Percentiles rank a stretch among this genome's conserved stretches.
These are phyloP conservation scores for Fulvia fulva DNA, from an alignment of 2,329 filamentous ascomycete species.

Conservation along the genomic window DNA sequence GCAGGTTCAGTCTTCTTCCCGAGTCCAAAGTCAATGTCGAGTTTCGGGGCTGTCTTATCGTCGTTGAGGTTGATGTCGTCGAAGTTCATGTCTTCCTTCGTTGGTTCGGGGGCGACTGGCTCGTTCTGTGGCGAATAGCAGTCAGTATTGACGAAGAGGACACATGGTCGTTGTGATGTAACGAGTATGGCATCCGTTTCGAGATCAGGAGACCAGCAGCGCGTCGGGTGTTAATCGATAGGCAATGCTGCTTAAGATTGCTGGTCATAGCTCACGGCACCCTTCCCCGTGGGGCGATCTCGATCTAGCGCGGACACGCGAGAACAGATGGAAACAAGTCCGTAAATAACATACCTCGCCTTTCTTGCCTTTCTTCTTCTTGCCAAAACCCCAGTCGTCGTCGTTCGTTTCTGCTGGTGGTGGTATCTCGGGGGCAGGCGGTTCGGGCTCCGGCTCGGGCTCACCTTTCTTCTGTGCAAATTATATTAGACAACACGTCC, in stretches of 20 bases:
- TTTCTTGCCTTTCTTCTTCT: conserved; percentile 33
- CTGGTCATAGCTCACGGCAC: conserved; percentile 24
- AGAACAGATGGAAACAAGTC: conserved; percentile 7
- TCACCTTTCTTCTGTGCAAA: not conserved
- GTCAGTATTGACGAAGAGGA: conserved; percentile 16
- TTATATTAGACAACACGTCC: too few relatives aligned
- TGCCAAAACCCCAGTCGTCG: conserved; percentile 15
- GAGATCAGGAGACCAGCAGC: conserved; percentile 15
- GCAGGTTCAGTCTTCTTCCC: conserved; percentile 20
- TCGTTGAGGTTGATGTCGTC: conserved; percentile 47
- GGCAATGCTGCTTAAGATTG: conserved; percentile 28
- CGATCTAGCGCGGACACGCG: conserved; percentile 6
- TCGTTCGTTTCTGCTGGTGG: conserved; percentile 15
- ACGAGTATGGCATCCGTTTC: conserved; percentile 7
- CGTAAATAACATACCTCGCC: conserved; percentile 30
- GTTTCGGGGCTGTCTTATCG: conserved; percentile 41
- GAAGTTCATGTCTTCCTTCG: conserved; percentile 39
- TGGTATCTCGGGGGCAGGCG: not conserved
- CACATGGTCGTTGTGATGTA: conserved; percentile 10
- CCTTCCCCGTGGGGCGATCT: conserved; percentile 18
- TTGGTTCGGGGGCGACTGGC: conserved; percentile 20
- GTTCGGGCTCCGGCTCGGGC: conserved; percentile 23
- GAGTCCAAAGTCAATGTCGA: conserved; percentile 45
- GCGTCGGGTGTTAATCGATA: conserved; percentile 25
- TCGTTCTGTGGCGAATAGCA: conserved; percentile 20